These are phyloP conservation scores for Fusarium sp. DNA, from an alignment of 2,329 filamentous ascomycete species.

Conservation along the genomic window DNA sequence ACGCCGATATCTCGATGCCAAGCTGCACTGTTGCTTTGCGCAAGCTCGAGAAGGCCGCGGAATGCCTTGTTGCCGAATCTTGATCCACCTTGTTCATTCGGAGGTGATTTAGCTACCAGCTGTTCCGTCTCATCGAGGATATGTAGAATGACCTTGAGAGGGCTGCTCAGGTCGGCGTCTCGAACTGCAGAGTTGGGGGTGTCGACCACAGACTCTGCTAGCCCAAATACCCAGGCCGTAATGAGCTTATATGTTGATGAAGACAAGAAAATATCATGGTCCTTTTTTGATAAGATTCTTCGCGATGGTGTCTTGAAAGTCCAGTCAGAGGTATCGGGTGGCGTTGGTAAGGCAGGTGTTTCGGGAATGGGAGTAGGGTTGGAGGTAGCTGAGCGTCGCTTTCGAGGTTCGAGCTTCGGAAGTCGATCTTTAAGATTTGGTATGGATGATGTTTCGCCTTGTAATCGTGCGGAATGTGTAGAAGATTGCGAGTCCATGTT, in stretches of 20 bases:
- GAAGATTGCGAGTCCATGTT: conserved; percentile 40
- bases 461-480: conserved; percentile 12
- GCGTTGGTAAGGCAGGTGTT: conserved; percentile 76
- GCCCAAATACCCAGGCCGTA: conserved; percentile 82
- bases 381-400: conserved; percentile 58
- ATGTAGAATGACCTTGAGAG: conserved; percentile 69
- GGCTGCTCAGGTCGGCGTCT: conserved; percentile 65
- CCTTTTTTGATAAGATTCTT: conserved; percentile 80
- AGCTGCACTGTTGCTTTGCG: conserved; percentile 60
- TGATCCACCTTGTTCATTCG: conserved; percentile 85
- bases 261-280: conserved; percentile 81
- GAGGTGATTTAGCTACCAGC: conserved; percentile 74
- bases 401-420: conserved; percentile 73
- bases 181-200: conserved; percentile 69
- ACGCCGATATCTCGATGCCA: conserved; percentile 74
- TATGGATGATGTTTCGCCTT: conserved; percentile 33
- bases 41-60: conserved; percentile 77
- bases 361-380: conserved; percentile 73
- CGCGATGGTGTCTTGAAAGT: conserved; percentile 73
- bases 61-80: conserved; percentile 96
- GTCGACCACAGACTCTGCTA: conserved; percentile 82
- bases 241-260: conserved; percentile 81
- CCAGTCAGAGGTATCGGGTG: conserved; percentile 67
- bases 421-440: conserved; percentile 60
- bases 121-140: conserved; percentile 75